Percentiles rank a stretch among this genome's conserved stretches.
Conservation (phyloP, 1,284 basidiomycete genomes). For the Golubevia pallescens region DNA sequence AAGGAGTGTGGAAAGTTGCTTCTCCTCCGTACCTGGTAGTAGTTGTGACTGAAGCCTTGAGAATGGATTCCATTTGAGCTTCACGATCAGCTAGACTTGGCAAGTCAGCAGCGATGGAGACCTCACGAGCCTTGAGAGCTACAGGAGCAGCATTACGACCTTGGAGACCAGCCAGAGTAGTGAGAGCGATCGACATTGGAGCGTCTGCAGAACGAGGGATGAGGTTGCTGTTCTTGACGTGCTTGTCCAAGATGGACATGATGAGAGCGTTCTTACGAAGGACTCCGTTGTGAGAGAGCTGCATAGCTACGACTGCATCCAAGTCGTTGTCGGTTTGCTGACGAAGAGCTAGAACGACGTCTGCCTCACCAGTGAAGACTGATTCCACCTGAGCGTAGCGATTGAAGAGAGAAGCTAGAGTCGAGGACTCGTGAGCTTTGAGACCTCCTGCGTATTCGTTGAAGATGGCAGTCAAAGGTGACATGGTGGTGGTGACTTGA, state of each 20-base stretch:
- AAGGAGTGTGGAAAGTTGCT: conserved; percentile 70
- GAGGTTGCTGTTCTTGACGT: conserved; percentile 36
- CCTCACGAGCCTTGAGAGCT: conserved; percentile 94
- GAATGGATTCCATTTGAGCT: conserved; percentile 90
- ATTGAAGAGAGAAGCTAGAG: conserved; percentile 75
- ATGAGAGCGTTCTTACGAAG: conserved; percentile 90
- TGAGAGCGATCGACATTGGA: conserved; percentile 19
- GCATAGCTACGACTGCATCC: conserved; percentile 83
- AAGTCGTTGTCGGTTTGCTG: conserved; percentile 91
- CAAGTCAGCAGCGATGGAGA: conserved; percentile 92
- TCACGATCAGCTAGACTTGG: conserved; percentile 94
- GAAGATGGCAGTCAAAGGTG: conserved; percentile 77
- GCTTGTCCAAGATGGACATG: conserved; percentile 79
- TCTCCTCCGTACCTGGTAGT: conserved; percentile 81
- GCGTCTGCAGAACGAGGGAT: no score
- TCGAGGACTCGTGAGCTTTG: conserved; percentile 83
- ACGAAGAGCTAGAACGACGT: conserved; percentile 85
- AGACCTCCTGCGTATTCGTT: conserved; percentile 83
- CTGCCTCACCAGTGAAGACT: conserved; percentile 88
- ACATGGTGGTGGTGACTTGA: conserved; percentile 70
- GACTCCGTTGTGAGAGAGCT: conserved; percentile 93
- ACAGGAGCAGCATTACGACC: conserved; percentile 68
- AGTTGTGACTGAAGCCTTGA: conserved; percentile 84
- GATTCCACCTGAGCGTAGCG: conserved; percentile 85
- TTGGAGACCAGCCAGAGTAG: conserved; percentile 76